Percentiles rank a stretch among this genome's conserved stretches.
Evolutionary conservation across 148 eudicot species (phyloP).

Genomic region (Diospyros lotus): DNA sequence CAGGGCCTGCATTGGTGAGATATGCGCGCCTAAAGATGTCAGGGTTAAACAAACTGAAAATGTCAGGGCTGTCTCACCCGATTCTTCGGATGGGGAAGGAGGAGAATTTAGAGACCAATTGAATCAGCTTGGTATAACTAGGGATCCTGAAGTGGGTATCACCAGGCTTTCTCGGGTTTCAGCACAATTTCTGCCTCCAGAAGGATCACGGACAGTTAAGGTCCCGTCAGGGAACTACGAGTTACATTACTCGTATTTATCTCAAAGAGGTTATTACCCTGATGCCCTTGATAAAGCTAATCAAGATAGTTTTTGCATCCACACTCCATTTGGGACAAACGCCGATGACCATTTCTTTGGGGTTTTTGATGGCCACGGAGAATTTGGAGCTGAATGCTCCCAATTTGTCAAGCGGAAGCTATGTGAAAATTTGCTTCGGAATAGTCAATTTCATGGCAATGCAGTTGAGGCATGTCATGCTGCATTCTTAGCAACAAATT

Average conservation of each 20-base stretch:
- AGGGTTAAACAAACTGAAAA: constrained; percentile 41
- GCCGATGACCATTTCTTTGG: constrained; percentile 85
- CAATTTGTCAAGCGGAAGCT: constrained; percentile 82
- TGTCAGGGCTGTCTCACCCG: constrained; percentile 56
- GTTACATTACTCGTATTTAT: constrained; percentile 65
- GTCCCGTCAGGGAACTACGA: constrained; percentile 73
- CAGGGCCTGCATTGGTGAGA: constrained; percentile 79
- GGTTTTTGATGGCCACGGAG: constrained; percentile 98
- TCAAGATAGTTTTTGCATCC: constrained; percentile 95
- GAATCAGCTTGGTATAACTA: constrained; percentile 41
- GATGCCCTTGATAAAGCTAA: constrained; percentile 99
- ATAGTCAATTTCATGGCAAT: constrained; percentile 52
- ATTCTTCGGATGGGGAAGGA: constrained; percentile 47
- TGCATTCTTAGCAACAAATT: constrained; percentile 74
- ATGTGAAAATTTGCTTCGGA: constrained; percentile 87
- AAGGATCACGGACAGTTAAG: constrained; percentile 63
- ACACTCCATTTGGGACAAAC: constrained; percentile 88
- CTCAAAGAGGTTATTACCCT: constrained; percentile 96
- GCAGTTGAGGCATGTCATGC: constrained; percentile 87
- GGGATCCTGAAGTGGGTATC: constrained; percentile 81
- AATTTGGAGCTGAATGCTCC: constrained; percentile 88
- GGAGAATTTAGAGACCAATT: constrained; percentile 48
- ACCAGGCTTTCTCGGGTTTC: constrained; percentile 84
- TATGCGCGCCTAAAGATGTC: constrained; percentile 62
- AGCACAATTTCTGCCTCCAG: constrained; percentile 82